Conservation (phyloP, 2,329 filamentous ascomycete species). For the Penicillium sp. region DNA sequence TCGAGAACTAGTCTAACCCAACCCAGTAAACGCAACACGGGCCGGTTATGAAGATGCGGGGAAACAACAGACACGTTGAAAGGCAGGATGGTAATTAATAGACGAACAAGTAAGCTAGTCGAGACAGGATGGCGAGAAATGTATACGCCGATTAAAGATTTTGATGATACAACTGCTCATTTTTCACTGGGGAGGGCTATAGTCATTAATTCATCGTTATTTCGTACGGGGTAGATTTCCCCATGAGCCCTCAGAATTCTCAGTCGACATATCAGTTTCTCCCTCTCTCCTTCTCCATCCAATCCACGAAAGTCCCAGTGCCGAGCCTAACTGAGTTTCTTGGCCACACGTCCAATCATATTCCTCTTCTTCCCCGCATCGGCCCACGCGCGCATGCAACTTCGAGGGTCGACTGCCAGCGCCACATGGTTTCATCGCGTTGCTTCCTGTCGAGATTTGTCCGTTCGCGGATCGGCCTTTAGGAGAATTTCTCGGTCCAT, state of each 20-base stretch:
- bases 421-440: conserved; percentile 30
- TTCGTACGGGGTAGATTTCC: too few species aligned
- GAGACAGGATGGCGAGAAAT: background rate
- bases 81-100: background rate
- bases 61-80: background rate
- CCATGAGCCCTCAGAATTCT: too few species aligned
- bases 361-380: background rate
- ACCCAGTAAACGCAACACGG: background rate
- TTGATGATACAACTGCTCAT: too few species aligned
- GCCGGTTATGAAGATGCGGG: conserved; percentile 13
- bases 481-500: background rate
- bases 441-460: conserved; percentile 6
- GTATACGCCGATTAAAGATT: background rate
- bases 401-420: conserved; percentile 14
- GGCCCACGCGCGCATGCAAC: conserved; percentile 22
- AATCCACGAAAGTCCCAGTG: background rate
- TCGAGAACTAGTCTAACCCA: background rate
- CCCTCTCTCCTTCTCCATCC: background rate
- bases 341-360: conserved; percentile 1
- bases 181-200: too few species aligned
- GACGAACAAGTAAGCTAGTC: background rate
- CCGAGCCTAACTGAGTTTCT: background rate
- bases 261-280: too few species aligned
- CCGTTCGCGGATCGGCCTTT: conserved; percentile 12
- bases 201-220: too few species aligned